Percentiles rank a stretch among this genome's conserved stretches.
These are phyloP conservation scores for Cystofilobasidium bisporidii DNA, from an alignment of 768 basidiomycete species.

Conservation along the genomic window DNA sequence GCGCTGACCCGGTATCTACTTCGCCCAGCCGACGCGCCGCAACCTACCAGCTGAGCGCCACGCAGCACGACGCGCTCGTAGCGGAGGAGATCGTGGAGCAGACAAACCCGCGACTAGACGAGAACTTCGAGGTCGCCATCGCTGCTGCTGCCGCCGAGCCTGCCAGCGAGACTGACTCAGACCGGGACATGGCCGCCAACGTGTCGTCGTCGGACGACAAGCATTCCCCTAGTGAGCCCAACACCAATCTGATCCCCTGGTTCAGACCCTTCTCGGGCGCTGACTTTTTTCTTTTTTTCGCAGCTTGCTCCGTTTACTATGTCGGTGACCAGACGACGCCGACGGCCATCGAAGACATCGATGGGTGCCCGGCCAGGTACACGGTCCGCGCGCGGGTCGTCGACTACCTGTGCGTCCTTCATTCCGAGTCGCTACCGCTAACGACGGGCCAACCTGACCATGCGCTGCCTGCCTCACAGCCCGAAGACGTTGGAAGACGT, in stretches of 20 bases:
- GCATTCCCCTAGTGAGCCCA: too few species aligned
- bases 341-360: neutral
- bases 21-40: neutral
- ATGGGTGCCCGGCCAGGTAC: neutral
- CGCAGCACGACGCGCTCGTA: neutral
- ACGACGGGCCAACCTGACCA: neutral
- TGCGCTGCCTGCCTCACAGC: too few species aligned
- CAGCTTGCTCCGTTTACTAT: too few species aligned
- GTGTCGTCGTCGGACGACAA: too few species aligned
- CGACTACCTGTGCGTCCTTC: neutral
- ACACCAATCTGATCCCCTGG: too few species aligned
- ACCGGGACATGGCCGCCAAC: too few species aligned
- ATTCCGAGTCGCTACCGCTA: neutral
- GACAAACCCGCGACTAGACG: too few species aligned
- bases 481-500: slow-evolving; percentile 7
- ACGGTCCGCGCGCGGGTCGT: slow-evolving; percentile 3
- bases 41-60: neutral
- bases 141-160: too few species aligned
- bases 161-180: too few species aligned
- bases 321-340: neutral
- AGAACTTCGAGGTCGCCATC: too few species aligned
- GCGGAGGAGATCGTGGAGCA: too few species aligned
- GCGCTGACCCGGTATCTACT: too few species aligned
- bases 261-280: neutral
- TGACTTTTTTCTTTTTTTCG: neutral